Percentiles rank a stretch among this genome's conserved stretches.
These are phyloP conservation scores for Cadophora malorum DNA, from an alignment of 2,329 filamentous ascomycete genomes.

Conservation along the genomic window DNA sequence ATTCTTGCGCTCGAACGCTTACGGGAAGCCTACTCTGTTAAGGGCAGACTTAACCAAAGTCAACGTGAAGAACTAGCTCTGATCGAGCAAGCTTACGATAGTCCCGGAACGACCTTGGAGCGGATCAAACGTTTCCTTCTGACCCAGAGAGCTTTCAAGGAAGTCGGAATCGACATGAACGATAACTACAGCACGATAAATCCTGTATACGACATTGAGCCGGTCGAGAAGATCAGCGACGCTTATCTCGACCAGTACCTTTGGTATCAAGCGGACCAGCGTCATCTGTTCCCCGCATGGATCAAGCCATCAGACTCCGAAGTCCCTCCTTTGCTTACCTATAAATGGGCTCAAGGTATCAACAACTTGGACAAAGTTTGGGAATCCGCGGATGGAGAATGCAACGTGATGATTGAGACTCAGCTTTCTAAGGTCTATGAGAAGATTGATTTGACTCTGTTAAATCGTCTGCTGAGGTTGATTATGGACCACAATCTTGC, in stretches of 20 bases:
- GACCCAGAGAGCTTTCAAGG: constrained; percentile 97
- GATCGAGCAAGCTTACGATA: constrained; percentile 98
- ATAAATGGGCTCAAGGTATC: constrained; percentile 99
- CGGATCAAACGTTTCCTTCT: constrained; percentile 97
- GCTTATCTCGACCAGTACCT: constrained; percentile 98
- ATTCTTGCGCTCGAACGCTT: constrained; percentile 93
- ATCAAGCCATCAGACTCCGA: constrained; percentile 99
- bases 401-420: constrained; percentile 98
- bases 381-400: constrained; percentile 92
- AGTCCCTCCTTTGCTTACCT: constrained; percentile 89
- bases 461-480: constrained; percentile 89
- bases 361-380: constrained; percentile 97
- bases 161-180: constrained; percentile 99
- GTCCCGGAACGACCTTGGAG: constrained; percentile 92
- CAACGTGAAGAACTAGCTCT: constrained; percentile 95
- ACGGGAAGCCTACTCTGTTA: constrained; percentile 95
- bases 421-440: constrained; percentile 99
- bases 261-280: constrained; percentile 98
- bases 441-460: constrained; percentile 95
- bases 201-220: constrained; percentile 97
- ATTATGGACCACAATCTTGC: constrained; percentile 99
- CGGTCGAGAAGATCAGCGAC: constrained; percentile 99
- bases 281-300: constrained; percentile 96
- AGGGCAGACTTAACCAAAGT: constrained; percentile 94
- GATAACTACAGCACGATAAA: constrained; percentile 99